Percentiles rank a stretch among this genome's conserved stretches.
These are phyloP conservation scores for Fusarium metavorans DNA, from an alignment of 2,329 filamentous ascomycete genomes.

Conservation along the genomic window DNA sequence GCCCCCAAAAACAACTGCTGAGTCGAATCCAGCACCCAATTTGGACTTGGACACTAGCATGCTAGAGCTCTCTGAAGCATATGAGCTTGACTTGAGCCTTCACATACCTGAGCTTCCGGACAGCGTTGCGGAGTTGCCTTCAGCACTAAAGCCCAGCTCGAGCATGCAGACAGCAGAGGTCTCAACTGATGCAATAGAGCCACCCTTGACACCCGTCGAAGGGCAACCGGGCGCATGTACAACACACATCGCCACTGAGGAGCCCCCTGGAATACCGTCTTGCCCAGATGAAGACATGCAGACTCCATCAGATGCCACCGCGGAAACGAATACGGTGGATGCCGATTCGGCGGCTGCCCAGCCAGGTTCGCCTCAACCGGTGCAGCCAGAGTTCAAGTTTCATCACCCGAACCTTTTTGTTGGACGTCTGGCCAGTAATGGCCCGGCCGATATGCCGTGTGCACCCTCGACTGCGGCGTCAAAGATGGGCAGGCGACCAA, in stretches of 20 bases:
- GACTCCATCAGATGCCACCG: conserved; percentile 6
- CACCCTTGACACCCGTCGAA: background rate
- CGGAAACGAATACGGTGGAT: conserved; percentile 12
- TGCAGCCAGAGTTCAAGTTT: conserved; percentile 42
- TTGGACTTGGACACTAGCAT: background rate
- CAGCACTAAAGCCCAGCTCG: background rate
- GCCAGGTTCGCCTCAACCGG: conserved; percentile 28
- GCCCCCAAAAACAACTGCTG: background rate
- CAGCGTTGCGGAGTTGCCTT: conserved; percentile 35
- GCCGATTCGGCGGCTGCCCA: conserved; percentile 25
- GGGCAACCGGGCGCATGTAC: background rate
- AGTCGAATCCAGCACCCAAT: background rate
- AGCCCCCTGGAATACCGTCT: background rate
- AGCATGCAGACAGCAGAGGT: background rate
- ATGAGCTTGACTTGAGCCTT: background rate
- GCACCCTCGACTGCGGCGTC: conserved; percentile 1
- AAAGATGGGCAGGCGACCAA: conserved; percentile 25
- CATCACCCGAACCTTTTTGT: conserved; percentile 49
- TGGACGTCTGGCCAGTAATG: conserved; percentile 43
- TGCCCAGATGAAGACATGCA: conserved; percentile 1
- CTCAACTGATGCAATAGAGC: background rate
- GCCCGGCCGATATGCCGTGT: background rate
- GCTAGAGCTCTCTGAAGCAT: background rate
- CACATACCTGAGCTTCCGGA: conserved; percentile 4
- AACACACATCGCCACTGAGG: background rate